Conservation (phyloP, 2,329 filamentous ascomycete genomes). For the Orbilia oligospora region DNA sequence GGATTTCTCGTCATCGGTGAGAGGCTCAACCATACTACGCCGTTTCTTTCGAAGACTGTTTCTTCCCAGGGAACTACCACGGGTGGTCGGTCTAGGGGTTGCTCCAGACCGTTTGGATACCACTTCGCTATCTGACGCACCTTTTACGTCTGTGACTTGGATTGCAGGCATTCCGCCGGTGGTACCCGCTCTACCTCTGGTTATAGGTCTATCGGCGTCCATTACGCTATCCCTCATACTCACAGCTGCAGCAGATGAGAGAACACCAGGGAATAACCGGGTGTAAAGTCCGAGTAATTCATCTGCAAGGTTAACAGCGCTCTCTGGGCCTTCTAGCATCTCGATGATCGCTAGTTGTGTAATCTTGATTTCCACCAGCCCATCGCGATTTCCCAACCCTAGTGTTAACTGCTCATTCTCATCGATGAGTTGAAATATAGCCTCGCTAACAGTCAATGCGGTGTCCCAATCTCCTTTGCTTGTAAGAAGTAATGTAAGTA, state of each 20-base stretch:
- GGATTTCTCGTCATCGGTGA: conserved; percentile 53
- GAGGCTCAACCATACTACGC: conserved; percentile 32
- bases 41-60: conserved; percentile 55
- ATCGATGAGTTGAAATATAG: conserved; percentile 79
- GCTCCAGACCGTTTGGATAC: conserved; percentile 26
- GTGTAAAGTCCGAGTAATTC: conserved; percentile 87
- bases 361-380: conserved; percentile 94
- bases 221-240: conserved; percentile 55
- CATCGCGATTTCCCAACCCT: conserved; percentile 77
- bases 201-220: conserved; percentile 39
- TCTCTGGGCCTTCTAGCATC: conserved; percentile 83
- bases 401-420: conserved; percentile 48
- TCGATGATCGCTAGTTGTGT: conserved; percentile 90
- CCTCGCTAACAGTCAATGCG: conserved; percentile 86
- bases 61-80: conserved; percentile 48
- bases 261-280: conserved; percentile 74
- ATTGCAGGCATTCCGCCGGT: conserved; percentile 38
- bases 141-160: conserved; percentile 43
- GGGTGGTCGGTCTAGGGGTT: conserved; percentile 19
- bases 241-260: conserved; percentile 17
- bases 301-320: conserved; percentile 88
- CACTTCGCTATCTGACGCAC: conserved; percentile 37
- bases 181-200: conserved; percentile 36
- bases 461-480: conserved; percentile 86
- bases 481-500: conserved; percentile 86